Percentiles rank a stretch among this genome's conserved stretches.
Conservation (phyloP, 805 yeast genomes). For the Metschnikowia gelsemii region DNA sequence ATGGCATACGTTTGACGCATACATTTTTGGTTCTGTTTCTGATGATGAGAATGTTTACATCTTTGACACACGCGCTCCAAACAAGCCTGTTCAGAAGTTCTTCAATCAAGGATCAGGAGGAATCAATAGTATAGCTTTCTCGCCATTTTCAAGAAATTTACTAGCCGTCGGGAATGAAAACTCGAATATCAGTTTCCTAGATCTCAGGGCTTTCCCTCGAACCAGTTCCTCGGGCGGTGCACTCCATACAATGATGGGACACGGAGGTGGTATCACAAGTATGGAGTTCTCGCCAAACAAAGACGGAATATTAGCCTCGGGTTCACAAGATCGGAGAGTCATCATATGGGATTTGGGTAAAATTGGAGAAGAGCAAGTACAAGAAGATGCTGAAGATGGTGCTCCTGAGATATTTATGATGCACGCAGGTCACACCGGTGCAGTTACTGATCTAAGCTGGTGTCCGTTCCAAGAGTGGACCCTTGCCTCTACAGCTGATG, state of each 20-base stretch:
- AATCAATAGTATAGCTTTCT: conserved; percentile 65
- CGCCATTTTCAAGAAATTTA: conserved; percentile 57
- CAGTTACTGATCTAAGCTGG: conserved; percentile 71
- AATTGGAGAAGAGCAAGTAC: conserved; percentile 81
- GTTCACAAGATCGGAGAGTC: conserved; percentile 73
- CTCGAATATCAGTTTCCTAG: conserved; percentile 64
- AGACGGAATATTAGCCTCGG: conserved; percentile 77
- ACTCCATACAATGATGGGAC: conserved; percentile 78
- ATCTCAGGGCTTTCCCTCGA: conserved; percentile 41
- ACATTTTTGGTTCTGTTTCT: conserved; percentile 67
- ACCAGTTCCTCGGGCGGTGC: conserved; percentile 24
- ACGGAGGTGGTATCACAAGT: conserved; percentile 66
- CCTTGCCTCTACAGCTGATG: conserved; percentile 62
- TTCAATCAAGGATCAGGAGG: conserved; percentile 34
- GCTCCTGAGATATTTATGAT: conserved; percentile 85
- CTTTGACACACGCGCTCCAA: conserved; percentile 50
- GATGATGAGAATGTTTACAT: conserved; percentile 61
- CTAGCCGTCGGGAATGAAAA: conserved; percentile 71
- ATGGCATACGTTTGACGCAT: conserved; percentile 58
- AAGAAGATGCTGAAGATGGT: conserved; percentile 89
- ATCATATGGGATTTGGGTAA: conserved; percentile 77
- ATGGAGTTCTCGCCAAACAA: conserved; percentile 75
- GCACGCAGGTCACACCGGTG: conserved; percentile 88
- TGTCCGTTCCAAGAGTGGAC: conserved; percentile 76
- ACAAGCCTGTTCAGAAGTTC: conserved; percentile 27